phyloP scores from a whole-genome alignment of 1,139 yeast species.

The Lizanozyma gosingica region DNA sequence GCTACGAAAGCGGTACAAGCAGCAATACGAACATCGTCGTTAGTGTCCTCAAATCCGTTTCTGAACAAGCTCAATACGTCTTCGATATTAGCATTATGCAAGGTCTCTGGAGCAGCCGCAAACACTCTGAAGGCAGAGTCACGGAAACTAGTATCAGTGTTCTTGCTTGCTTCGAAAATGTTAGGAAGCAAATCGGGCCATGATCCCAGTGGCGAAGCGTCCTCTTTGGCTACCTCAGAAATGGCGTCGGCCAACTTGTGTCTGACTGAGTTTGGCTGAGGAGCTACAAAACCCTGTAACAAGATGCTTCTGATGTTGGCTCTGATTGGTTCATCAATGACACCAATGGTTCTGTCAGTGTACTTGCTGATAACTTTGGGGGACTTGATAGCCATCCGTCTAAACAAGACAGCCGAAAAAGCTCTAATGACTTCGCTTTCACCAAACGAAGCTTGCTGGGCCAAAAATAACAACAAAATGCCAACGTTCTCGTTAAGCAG shows the following conservation, averaged over 20 bases:
- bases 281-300: slow-evolving; percentile 62
- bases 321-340: slow-evolving; percentile 49
- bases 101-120: slow-evolving; percentile 73
- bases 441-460: slow-evolving; percentile 68
- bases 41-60: slow-evolving; percentile 67
- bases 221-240: slow-evolving; percentile 79
- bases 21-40: slow-evolving; percentile 81
- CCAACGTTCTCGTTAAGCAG: slow-evolving; percentile 45
- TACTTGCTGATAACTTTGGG: slow-evolving; percentile 46
- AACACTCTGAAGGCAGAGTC: slow-evolving; percentile 90
- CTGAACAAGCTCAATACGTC: slow-evolving; percentile 64
- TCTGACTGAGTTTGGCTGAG: slow-evolving; percentile 64
- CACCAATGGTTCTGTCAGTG: slow-evolving; percentile 72
- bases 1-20: slow-evolving; percentile 91
- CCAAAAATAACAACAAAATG: slow-evolving; percentile 64
- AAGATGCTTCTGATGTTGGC: slow-evolving; percentile 57
- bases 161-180: slow-evolving; percentile 57
- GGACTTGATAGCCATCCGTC: slow-evolving; percentile 77
- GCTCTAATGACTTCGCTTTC: slow-evolving; percentile 46
- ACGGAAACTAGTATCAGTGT: slow-evolving; percentile 61
- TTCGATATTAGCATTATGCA: slow-evolving; percentile 48
- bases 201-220: slow-evolving; percentile 36
- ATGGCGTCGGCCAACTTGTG: slow-evolving; percentile 92
- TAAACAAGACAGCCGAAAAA: slow-evolving; percentile 78
- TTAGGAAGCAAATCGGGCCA: slow-evolving; percentile 82